Percentiles rank a stretch among this genome's conserved stretches.
Conservation (phyloP, 2,329 filamentous ascomycete genomes). For the Aspergillus sp. region DNA sequence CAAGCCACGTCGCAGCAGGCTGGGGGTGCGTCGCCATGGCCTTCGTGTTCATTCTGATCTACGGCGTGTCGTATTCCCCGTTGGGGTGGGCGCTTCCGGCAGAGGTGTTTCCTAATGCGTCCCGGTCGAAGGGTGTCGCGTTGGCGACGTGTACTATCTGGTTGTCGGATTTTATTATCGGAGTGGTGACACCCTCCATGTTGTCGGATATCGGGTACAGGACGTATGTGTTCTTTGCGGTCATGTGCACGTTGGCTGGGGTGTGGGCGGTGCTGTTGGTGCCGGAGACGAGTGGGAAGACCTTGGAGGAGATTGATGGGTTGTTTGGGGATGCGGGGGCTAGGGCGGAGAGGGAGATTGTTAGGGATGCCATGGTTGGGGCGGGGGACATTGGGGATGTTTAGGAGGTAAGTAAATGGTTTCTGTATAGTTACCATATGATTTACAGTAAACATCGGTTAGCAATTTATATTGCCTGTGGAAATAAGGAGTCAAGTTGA, state of each 20-base stretch:
- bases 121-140: slow-evolving; percentile 66
- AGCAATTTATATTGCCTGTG: no score
- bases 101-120: slow-evolving; percentile 67
- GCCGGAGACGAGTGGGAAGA: slow-evolving; percentile 33
- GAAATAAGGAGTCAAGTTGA: no score
- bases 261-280: slow-evolving; percentile 30
- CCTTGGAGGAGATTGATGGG: slow-evolving; percentile 32
- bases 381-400: background rate
- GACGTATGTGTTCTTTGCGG: slow-evolving; percentile 26
- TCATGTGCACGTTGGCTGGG: slow-evolving; percentile 14
- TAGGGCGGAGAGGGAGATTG: background rate
- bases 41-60: slow-evolving; percentile 65
- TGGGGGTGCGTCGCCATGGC: slow-evolving; percentile 35
- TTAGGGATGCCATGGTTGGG: background rate
- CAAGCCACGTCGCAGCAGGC: background rate
- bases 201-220: slow-evolving; percentile 28
- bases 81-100: slow-evolving; percentile 30
- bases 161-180: slow-evolving; percentile 72
- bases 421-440: background rate
- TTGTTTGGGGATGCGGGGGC: slow-evolving; percentile 20
- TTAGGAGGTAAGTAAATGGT: background rate
- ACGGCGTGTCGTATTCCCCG: slow-evolving; percentile 57
- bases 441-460: no score
- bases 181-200: slow-evolving; percentile 67
- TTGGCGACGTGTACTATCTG: slow-evolving; percentile 68